Percentiles rank a stretch among this genome's conserved stretches.
phyloP scores from a whole-genome alignment of 495 filamentous ascomycete species.

The Talaromyces adpressus region DNA sequence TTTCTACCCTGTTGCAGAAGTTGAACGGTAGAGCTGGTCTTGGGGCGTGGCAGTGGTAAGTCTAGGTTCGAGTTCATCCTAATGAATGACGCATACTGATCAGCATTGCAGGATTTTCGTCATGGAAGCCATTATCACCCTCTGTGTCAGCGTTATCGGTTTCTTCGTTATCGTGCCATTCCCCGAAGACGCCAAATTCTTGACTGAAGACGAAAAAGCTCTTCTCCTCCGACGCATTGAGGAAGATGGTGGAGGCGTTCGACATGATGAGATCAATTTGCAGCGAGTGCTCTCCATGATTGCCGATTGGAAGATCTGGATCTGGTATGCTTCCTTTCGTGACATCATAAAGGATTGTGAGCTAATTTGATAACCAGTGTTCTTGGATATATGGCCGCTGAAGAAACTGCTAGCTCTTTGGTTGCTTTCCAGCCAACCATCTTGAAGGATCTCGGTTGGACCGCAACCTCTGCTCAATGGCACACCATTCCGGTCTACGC shows the following conservation, averaged over 20 bases:
- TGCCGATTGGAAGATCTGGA: slow-evolving; percentile 45
- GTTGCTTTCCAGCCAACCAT: slow-evolving; percentile 38
- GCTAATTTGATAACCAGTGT: slow-evolving; percentile 7
- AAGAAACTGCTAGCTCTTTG: slow-evolving; percentile 28
- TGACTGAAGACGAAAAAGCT: slow-evolving; percentile 34
- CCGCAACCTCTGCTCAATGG: slow-evolving; percentile 27
- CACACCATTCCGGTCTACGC: slow-evolving; percentile 38
- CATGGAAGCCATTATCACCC: slow-evolving; percentile 41
- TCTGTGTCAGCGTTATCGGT: slow-evolving; percentile 28
- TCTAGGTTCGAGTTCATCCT: background rate
- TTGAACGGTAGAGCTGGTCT: slow-evolving; percentile 41
- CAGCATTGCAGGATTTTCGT: slow-evolving; percentile 14
- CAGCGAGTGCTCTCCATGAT: slow-evolving; percentile 29
- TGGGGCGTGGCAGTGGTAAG: slow-evolving; percentile 22
- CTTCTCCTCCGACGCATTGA: slow-evolving; percentile 34
- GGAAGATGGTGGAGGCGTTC: slow-evolving; percentile 28
- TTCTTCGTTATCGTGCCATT: slow-evolving; percentile 47
- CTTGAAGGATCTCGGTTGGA: slow-evolving; percentile 35
- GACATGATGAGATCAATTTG: slow-evolving; percentile 31
- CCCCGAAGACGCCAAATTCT: slow-evolving; percentile 40
- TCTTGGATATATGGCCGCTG: slow-evolving; percentile 13
- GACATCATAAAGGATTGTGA: background rate
- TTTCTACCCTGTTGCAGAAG: slow-evolving; percentile 43
- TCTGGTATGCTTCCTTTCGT: slow-evolving; percentile 14
- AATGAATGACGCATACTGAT: slow-evolving; percentile 1